Evolutionary conservation across 2,329 filamentous ascomycete species (phyloP).

Genomic region (Hymenoscyphus scutula): DNA sequence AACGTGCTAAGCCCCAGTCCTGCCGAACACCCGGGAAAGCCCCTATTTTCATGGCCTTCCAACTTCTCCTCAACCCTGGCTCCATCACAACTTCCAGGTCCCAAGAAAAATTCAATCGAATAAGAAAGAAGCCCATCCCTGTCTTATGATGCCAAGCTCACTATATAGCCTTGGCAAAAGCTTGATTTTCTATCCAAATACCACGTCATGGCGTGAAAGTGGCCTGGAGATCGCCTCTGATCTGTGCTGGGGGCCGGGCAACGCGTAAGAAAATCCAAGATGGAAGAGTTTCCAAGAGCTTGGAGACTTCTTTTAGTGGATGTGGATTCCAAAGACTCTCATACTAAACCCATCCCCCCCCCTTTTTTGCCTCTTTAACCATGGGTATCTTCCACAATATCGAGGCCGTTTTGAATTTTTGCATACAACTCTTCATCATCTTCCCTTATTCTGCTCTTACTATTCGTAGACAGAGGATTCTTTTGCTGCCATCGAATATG

Average conservation of each 20-base stretch:
- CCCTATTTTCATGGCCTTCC: background rate
- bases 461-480: slow-evolving; percentile 25
- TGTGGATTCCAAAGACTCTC: background rate
- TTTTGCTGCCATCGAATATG: background rate
- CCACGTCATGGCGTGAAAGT: background rate
- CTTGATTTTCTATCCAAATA: background rate
- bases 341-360: background rate
- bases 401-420: slow-evolving; percentile 21
- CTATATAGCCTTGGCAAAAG: background rate
- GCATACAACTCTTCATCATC: slow-evolving; percentile 35
- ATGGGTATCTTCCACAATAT: slow-evolving; percentile 20
- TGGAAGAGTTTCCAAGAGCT: background rate
- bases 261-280: background rate
- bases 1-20: background rate
- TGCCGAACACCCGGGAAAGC: background rate
- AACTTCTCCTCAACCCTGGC: background rate
- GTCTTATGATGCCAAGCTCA: background rate
- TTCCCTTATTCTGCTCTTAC: slow-evolving; percentile 36
- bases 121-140: background rate
- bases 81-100: background rate
- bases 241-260: background rate
- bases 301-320: background rate
- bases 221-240: background rate
- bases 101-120: background rate
- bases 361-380: background rate